phyloP scores from a whole-genome alignment of 139 green algal genomes.

The Pycnococcus provasolii region DNA sequence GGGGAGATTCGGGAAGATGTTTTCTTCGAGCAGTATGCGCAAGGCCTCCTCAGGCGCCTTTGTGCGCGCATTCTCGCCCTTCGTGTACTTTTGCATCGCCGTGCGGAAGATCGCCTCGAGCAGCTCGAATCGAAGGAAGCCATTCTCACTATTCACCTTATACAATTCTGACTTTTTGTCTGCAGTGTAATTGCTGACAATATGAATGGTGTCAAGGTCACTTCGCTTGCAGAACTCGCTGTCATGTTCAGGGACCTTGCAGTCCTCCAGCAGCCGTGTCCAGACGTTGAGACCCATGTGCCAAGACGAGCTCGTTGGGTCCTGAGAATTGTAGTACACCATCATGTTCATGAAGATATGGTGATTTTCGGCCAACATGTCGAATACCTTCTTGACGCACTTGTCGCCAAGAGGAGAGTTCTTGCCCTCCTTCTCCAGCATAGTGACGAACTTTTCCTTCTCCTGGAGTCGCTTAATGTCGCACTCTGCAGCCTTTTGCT shows the following conservation, averaged over 20 bases:
- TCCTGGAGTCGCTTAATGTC: background rate
- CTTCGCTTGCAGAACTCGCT: background rate
- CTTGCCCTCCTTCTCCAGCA: background rate
- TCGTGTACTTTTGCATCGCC: background rate
- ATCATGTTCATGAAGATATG: background rate
- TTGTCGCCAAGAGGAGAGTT: too few species aligned
- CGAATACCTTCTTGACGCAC: background rate
- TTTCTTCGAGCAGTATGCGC: background rate
- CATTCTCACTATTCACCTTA: background rate
- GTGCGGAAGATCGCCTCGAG: background rate
- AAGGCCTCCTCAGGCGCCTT: background rate
- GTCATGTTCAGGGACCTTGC: background rate
- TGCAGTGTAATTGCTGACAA: background rate
- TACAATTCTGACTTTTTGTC: background rate
- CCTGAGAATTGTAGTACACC: background rate
- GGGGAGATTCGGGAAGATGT: background rate
- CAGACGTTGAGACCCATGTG: background rate
- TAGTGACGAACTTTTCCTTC: slow-evolving; percentile 1
- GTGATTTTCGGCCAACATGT: background rate
- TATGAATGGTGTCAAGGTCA: background rate
- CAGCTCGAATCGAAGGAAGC: background rate
- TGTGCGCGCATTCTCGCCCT: background rate
- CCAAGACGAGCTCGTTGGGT: background rate
- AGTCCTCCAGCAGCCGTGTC: background rate
- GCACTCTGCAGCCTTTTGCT: background rate